These are phyloP conservation scores for Cicer bijugum DNA, from an alignment of 306 rosid genomes.

Conservation along the genomic window DNA sequence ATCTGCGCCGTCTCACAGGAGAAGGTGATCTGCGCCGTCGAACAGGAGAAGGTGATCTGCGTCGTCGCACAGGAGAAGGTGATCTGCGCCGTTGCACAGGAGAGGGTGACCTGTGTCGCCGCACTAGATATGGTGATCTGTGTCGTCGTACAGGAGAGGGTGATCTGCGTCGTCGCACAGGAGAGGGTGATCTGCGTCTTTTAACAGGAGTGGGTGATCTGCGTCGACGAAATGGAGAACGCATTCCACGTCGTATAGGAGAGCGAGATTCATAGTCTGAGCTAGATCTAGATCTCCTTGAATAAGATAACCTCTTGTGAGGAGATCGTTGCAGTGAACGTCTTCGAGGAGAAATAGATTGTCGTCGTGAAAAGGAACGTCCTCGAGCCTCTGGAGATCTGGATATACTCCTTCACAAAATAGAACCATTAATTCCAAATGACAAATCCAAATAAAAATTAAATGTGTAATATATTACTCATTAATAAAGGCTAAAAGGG, in stretches of 20 bases:
- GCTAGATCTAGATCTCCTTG: conserved; percentile 56
- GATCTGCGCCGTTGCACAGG: conserved; percentile 46
- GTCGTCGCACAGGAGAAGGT: conserved; percentile 44
- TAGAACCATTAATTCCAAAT: conserved; percentile 22
- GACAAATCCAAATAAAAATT: conserved; percentile 30
- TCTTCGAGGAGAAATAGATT: conserved; percentile 56
- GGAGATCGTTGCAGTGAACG: conserved; percentile 58
- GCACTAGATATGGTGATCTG: conserved; percentile 42
- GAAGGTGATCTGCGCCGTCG: conserved; percentile 46
- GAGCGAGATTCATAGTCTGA: conserved; percentile 58
- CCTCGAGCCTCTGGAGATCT: conserved; percentile 61
- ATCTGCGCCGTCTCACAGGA: conserved; percentile 38
- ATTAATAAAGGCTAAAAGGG: conserved; percentile 5
- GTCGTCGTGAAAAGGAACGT: conserved; percentile 55
- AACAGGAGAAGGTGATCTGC: conserved; percentile 2
- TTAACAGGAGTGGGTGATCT: conserved; percentile 61
- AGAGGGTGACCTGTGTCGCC: conserved; percentile 54
- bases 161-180: conserved; percentile 38
- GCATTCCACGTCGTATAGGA: conserved; percentile 57
- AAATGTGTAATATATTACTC: conserved; percentile 10
- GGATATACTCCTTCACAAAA: conserved; percentile 59
- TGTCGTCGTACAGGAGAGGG: conserved; percentile 50
- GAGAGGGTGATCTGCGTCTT: conserved; percentile 44
- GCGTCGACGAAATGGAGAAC: conserved; percentile 63
- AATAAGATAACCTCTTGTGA: conserved; percentile 51